Conservation (phyloP, 345 rosid genomes). For the Citrus sp. region DNA sequence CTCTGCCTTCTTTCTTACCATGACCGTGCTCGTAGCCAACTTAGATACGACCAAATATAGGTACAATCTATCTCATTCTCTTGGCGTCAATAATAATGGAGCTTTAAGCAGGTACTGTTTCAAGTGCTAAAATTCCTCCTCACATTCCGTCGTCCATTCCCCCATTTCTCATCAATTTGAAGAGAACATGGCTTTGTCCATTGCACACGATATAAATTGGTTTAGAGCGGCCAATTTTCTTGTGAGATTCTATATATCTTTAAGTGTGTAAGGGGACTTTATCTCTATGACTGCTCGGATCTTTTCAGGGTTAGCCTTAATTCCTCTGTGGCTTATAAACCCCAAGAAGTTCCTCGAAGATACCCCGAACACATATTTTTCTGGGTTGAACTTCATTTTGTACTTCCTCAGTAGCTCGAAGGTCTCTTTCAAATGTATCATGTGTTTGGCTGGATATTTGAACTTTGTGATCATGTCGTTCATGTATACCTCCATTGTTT, state of each 20-base stretch:
- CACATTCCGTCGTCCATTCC: rapidly evolving
- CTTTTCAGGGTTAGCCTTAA: no score
- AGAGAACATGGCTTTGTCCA: rapidly evolving
- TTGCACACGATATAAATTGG: no score
- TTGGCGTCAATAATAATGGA: rapidly evolving
- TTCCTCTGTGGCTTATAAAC: no score
- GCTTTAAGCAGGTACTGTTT: no score
- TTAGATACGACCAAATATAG: no score
- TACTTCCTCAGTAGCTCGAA: rapidly evolving
- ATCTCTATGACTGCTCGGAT: no score
- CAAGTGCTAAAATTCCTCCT: rapidly evolving
- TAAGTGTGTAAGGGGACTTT: rapidly evolving
- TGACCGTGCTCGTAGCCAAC: rapidly evolving
- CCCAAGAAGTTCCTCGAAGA: rapidly evolving
- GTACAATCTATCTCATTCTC: no score
- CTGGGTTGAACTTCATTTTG: no score
- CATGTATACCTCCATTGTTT: rapidly evolving
- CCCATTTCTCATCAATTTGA: rapidly evolving
- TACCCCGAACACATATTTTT: no score
- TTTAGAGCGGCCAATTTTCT: rapidly evolving
- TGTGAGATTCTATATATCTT: rapidly evolving
- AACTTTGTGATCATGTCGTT: no score
- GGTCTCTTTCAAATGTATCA: rapidly evolving
- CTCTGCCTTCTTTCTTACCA: rapidly evolving
- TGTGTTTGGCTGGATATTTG: no score